Evolutionary conservation across 2,329 filamentous ascomycete genomes (phyloP).

Genomic region (Penicillium sp.): DNA sequence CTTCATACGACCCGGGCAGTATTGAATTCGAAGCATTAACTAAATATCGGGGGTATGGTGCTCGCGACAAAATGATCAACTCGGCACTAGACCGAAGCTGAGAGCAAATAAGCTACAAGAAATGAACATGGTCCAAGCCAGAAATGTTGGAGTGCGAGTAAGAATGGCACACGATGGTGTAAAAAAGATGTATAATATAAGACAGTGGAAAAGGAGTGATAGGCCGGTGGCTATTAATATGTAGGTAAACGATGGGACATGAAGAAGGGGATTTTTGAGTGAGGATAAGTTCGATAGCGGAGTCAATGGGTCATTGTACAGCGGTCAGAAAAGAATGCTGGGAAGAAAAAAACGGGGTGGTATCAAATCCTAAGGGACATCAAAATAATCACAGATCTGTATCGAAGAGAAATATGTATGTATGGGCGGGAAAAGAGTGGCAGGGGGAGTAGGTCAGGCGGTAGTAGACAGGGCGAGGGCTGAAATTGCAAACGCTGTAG

Average conservation of each 20-base stretch:
- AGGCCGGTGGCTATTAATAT: constrained; percentile 24
- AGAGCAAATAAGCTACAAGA: constrained; percentile 12
- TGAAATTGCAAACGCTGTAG: constrained; percentile 4
- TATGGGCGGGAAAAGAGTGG: constrained; percentile 10
- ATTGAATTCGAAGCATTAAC: not conserved
- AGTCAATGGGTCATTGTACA: not conserved
- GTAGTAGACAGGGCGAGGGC: not conserved
- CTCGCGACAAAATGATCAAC: too few relatives aligned
- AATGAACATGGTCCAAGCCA: not conserved
- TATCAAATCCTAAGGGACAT: constrained; percentile 29
- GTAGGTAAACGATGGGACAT: constrained; percentile 20
- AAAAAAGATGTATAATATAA: constrained; percentile 10
- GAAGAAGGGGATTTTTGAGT: constrained; percentile 5
- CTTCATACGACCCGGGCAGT: too few relatives aligned
- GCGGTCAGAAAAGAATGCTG: not conserved
- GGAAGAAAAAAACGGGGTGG: constrained; percentile 20
- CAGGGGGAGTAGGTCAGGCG: constrained; percentile 3
- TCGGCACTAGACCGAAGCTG: too few relatives aligned
- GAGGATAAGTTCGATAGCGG: too few relatives aligned
- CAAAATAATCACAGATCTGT: constrained; percentile 21
- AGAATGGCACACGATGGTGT: not conserved
- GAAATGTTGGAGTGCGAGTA: too few relatives aligned
- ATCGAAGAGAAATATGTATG: constrained; percentile 18
- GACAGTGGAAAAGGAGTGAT: constrained; percentile 13
- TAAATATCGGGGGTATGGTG: too few relatives aligned